Percentiles rank a stretch among this genome's conserved stretches.
Evolutionary conservation across 2,329 filamentous ascomycete genomes (phyloP).

Genomic region (Onygenales sp.): DNA sequence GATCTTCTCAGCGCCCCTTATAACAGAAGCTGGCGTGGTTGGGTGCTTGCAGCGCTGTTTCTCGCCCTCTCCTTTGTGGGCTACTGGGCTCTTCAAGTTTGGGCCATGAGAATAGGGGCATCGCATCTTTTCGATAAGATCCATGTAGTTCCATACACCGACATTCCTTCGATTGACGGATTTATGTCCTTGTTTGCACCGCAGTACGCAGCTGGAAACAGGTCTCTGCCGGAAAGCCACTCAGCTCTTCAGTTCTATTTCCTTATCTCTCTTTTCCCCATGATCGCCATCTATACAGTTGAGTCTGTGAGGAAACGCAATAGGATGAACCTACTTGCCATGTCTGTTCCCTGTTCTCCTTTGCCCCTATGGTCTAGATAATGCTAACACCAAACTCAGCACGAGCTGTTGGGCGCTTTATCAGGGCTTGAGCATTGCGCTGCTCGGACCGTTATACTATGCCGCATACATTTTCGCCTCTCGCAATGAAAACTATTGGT

Average conservation of each 20-base stretch:
- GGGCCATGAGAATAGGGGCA: not conserved
- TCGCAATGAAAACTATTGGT: not conserved
- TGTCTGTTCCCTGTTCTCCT: not conserved
- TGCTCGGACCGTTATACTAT: not conserved
- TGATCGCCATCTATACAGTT: not conserved
- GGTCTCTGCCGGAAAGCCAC: not conserved
- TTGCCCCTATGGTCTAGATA: not conserved
- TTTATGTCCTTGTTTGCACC: not conserved
- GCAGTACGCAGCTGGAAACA: not conserved
- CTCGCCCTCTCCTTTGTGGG: not conserved
- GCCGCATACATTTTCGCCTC: not conserved
- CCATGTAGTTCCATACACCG: not conserved
- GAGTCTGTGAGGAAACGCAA: not conserved
- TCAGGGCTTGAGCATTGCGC: not conserved
- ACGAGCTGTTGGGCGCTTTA: not conserved
- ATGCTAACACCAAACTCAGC: not conserved
- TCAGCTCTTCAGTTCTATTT: not conserved
- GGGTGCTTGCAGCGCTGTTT: not conserved
- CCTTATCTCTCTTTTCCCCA: not conserved
- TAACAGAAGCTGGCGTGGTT: not conserved
- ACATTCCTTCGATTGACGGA: not conserved
- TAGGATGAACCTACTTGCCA: not conserved
- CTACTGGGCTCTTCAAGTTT: not conserved
- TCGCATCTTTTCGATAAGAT: not conserved
- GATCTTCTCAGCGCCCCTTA: not conserved